Evolutionary conservation across 2,329 filamentous ascomycete species (phyloP).

Genomic region (Falciphora oryzae): DNA sequence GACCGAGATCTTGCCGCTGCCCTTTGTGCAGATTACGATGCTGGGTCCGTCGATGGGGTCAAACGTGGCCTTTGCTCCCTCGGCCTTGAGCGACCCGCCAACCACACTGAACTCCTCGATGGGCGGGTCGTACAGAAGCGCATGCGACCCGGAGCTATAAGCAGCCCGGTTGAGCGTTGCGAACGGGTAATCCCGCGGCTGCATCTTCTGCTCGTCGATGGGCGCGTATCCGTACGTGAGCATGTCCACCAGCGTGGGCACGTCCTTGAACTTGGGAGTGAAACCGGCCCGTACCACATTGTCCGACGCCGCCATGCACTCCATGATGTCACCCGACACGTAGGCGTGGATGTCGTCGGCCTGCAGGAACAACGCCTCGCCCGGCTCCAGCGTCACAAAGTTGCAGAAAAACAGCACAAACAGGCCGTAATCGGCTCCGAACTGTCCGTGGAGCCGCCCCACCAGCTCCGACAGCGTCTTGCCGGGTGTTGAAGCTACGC

Average conservation of each 20-base stretch:
- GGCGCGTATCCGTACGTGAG: constrained; percentile 94
- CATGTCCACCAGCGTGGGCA: constrained; percentile 81
- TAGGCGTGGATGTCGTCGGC: constrained; percentile 98
- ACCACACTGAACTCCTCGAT: constrained; percentile 96
- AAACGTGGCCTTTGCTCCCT: constrained; percentile 78
- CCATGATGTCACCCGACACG: constrained; percentile 87
- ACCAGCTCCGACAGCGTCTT: constrained; percentile 73
- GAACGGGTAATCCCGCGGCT: constrained; percentile 78
- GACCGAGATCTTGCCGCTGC: constrained; percentile 77
- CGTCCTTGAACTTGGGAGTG: constrained; percentile 98
- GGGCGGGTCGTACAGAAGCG: constrained; percentile 82
- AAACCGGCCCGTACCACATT: constrained; percentile 97
- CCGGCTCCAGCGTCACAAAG: constrained; percentile 79
- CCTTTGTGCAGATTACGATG: constrained; percentile 84
- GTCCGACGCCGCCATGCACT: constrained; percentile 99
- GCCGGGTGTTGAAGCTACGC: constrained; percentile 61
- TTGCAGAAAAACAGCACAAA: constrained; percentile 98
- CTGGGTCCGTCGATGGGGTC: constrained; percentile 83
- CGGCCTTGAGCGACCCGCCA: constrained; percentile 65
- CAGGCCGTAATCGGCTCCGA: constrained; percentile 83
- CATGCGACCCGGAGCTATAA: constrained; percentile 70
- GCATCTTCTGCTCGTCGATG: constrained; percentile 92
- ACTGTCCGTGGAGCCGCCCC: constrained; percentile 70
- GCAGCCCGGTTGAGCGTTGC: constrained; percentile 73
- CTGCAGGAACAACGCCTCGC: constrained; percentile 92